phyloP scores from a whole-genome alignment of 768 basidiomycete species.

The Lactifluus subvellereus region DNA sequence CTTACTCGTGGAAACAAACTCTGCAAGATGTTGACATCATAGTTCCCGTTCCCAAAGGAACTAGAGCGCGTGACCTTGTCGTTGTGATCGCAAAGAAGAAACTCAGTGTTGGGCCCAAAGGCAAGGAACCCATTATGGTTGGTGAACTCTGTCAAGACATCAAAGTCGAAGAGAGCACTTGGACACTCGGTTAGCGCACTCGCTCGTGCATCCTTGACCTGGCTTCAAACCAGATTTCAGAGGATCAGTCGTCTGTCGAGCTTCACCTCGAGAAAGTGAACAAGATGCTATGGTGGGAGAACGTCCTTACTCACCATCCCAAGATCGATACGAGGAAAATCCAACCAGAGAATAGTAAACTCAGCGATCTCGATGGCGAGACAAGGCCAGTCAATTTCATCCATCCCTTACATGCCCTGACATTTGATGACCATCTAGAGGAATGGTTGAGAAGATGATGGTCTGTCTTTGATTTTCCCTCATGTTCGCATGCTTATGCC shows the following conservation, averaged over 20 bases:
- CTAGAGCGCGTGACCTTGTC: constrained; percentile 67
- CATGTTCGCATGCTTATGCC: not conserved
- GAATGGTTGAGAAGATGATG: constrained; percentile 99
- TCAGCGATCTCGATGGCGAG: constrained; percentile 94
- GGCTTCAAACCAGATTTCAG: constrained; percentile 35
- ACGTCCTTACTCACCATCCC: constrained; percentile 89
- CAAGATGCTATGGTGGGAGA: constrained; percentile 94
- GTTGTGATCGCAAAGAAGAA: constrained; percentile 77
- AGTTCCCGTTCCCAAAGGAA: constrained; percentile 83
- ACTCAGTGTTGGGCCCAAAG: constrained; percentile 80
- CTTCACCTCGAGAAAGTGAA: constrained; percentile 86
- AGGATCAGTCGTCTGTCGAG: constrained; percentile 67
- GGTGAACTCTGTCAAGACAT: constrained; percentile 92
- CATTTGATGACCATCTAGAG: constrained; percentile 41
- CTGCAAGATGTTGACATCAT: constrained; percentile 80
- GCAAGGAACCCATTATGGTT: constrained; percentile 76
- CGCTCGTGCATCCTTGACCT: constrained; percentile 9
- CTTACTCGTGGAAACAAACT: constrained; percentile 89
- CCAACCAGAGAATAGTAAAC: constrained; percentile 88
- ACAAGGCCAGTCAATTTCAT: constrained; percentile 52
- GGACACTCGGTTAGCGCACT: constrained; percentile 74
- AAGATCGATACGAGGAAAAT: constrained; percentile 97
- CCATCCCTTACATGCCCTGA: not conserved
- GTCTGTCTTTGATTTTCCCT: constrained; percentile 42
- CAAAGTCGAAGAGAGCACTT: constrained; percentile 94